These are phyloP conservation scores for Quercus glauca DNA, from an alignment of 306 rosid genomes.

Conservation along the genomic window DNA sequence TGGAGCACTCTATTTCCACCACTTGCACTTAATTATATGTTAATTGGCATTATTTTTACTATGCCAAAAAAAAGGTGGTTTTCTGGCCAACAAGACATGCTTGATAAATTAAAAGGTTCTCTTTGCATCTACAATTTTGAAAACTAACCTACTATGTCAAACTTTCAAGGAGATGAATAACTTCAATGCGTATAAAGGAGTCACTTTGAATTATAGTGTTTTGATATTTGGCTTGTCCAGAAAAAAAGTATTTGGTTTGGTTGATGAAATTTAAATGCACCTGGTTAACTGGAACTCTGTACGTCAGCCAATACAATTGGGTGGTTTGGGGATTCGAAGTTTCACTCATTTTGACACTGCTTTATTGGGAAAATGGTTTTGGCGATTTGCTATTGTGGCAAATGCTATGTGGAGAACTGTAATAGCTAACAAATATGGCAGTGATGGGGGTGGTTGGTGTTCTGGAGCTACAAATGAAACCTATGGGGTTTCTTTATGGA, in stretches of 20 bases:
- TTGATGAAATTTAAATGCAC: not conserved
- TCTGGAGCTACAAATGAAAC: too few relatives aligned
- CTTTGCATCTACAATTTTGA: not conserved
- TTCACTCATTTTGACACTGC: too few relatives aligned
- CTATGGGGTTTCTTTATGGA: too few relatives aligned
- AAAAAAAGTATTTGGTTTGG: not conserved
- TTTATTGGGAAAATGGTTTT: too few relatives aligned
- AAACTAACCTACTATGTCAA: constrained; percentile 3
- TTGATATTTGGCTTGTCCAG: too few relatives aligned
- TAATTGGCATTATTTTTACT: not conserved
- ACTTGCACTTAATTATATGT: constrained; percentile 3
- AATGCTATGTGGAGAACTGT: too few relatives aligned
- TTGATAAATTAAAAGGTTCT: not conserved
- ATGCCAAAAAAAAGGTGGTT: not conserved
- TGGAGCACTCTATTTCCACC: not conserved
- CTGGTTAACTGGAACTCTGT: too few relatives aligned
- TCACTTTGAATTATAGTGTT: constrained; percentile 3
- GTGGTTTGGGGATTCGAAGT: too few relatives aligned
- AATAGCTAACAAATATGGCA: too few relatives aligned
- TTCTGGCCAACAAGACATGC: not conserved
- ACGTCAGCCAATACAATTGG: too few relatives aligned
- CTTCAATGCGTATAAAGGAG: constrained; percentile 1
- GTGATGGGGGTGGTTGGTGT: too few relatives aligned
- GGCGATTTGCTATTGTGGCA: too few relatives aligned
- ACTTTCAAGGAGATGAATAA: constrained; percentile 13